Base-by-base conservation (phyloP, 2,329 filamentous ascomycete genomes). In the Zasmidium angulare region DNA sequence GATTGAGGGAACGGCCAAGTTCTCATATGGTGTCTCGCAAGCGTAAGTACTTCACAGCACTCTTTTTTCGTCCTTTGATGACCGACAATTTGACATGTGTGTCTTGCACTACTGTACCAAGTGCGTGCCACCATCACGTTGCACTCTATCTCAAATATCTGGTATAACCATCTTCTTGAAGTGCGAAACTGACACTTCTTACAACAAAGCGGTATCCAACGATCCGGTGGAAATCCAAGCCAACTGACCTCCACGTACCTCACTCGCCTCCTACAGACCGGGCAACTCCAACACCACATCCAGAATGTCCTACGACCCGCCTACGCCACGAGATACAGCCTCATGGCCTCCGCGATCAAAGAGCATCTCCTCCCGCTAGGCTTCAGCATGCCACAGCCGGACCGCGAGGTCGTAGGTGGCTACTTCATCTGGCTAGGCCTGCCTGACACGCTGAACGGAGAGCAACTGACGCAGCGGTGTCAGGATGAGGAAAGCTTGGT, bases 361-460 rank as follows among this genome's bases (percentile, higher is more conserved):
- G 71, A 80, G 53, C 73, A 88, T 50, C 78, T 96, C 1, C 70
- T 81, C 0, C 88, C 89, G 0, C 76, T 89, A 0, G 89, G 87
- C 1, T 82, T 89, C 77, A 66, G 74, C 67, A 60, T 79, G 40
- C 73, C 74, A 14, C 75, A 82, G 56, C 68, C 73, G 1, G 72
- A 77, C 56, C 74, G 78, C 31, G 72, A 77, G 2, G 73, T 87
- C 2, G 88, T 87, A 26, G 92, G 92, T 0, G 92, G 92, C 0
- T 96, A 93, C 72, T 96, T 96, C 72, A 78, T 96, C 50, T 96
- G 91, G 91, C 74, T 96, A 23, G 81, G 79, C 1, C 74, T 96
- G 3, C 86, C 87, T 0, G 63, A 72, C 63, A 56, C 71, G 48
- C 76, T 88, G 55, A 78, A 81, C 9, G 85, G 82, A 36, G 76